A percentile compares a stretch with the other conserved stretches of the same genome.
Evolutionary conservation across 2,329 filamentous ascomycete species (phyloP).

Genomic region (Botrytis medusae): DNA sequence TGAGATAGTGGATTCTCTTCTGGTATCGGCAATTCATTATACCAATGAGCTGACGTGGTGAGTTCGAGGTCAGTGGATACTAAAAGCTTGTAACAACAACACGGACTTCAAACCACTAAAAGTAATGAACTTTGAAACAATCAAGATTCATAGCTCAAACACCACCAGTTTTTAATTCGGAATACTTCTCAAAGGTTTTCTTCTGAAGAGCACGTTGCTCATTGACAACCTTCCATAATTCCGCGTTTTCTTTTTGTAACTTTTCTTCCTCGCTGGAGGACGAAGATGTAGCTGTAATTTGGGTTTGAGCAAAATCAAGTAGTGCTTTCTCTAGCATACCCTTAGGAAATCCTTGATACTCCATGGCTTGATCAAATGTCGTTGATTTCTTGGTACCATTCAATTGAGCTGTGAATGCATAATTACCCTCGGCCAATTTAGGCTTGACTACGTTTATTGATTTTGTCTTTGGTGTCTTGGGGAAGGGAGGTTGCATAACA

Average conservation of each 20-base stretch:
- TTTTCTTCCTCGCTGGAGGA: constrained; percentile 42
- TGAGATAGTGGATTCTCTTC: background rate
- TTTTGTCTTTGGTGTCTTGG: constrained; percentile 48
- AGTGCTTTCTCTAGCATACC: constrained; percentile 53
- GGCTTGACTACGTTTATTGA: constrained; percentile 74
- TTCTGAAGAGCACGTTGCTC: constrained; percentile 47
- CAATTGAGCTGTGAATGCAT: constrained; percentile 67
- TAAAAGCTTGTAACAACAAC: constrained; percentile 14
- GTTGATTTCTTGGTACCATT: constrained; percentile 38
- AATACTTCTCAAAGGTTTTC: constrained; percentile 41
- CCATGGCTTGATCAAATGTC: constrained; percentile 30
- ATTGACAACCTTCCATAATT: constrained; percentile 48
- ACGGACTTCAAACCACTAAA: constrained; percentile 20
- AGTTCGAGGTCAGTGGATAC: background rate
- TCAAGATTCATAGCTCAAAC: constrained; percentile 23
- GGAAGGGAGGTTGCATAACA: constrained; percentile 64
- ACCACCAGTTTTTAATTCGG: constrained; percentile 33
- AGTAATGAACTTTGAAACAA: constrained; percentile 8
- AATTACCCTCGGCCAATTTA: constrained; percentile 63
- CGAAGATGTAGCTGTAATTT: background rate
- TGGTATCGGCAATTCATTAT: background rate
- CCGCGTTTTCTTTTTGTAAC: constrained; percentile 45
- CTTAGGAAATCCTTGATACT: constrained; percentile 32
- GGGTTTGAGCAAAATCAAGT: constrained; percentile 44
- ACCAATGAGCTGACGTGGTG: background rate